phyloP scores from a whole-genome alignment of 306 rosid genomes.

The Cucurbita maxima region DNA sequence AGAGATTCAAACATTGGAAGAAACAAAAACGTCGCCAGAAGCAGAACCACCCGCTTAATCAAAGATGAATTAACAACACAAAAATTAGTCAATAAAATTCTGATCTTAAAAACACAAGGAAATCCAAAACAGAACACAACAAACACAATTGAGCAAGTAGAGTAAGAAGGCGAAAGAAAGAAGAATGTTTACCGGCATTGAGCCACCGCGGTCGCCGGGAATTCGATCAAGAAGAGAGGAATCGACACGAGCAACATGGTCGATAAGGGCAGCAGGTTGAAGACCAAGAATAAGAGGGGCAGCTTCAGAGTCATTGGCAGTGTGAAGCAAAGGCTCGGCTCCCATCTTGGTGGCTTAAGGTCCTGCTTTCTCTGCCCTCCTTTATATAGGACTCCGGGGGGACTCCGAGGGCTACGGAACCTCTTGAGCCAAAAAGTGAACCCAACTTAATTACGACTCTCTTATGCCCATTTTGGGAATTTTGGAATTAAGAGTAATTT shows the following conservation, averaged over 20 bases:
- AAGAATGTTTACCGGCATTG: slow-evolving; percentile 38
- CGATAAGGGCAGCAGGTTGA: slow-evolving; percentile 70
- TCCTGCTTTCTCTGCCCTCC: not conserved
- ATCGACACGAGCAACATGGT: slow-evolving; percentile 55
- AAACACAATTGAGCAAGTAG: not conserved
- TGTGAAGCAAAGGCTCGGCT: slow-evolving; percentile 16
- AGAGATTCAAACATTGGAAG: not conserved
- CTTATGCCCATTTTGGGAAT: not conserved
- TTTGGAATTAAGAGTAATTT: too few species aligned
- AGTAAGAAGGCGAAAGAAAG: not conserved
- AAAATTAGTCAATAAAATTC: not conserved
- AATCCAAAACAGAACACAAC: not conserved
- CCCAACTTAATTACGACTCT: not conserved
- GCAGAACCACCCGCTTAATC: not conserved
- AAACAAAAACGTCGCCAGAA: not conserved
- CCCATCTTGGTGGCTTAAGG: slow-evolving; percentile 18
- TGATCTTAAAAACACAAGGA: not conserved
- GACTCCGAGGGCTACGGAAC: not conserved
- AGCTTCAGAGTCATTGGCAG: slow-evolving; percentile 5
- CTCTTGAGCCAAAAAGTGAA: not conserved
- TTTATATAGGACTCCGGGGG: not conserved
- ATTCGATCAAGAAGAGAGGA: slow-evolving; percentile 47
- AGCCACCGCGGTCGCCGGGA: slow-evolving; percentile 89
- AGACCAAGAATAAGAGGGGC: slow-evolving; percentile 63
- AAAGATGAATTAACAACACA: not conserved